Conservation (phyloP, 2,329 filamentous ascomycete species). For the Stenocarpella maydis region DNA sequence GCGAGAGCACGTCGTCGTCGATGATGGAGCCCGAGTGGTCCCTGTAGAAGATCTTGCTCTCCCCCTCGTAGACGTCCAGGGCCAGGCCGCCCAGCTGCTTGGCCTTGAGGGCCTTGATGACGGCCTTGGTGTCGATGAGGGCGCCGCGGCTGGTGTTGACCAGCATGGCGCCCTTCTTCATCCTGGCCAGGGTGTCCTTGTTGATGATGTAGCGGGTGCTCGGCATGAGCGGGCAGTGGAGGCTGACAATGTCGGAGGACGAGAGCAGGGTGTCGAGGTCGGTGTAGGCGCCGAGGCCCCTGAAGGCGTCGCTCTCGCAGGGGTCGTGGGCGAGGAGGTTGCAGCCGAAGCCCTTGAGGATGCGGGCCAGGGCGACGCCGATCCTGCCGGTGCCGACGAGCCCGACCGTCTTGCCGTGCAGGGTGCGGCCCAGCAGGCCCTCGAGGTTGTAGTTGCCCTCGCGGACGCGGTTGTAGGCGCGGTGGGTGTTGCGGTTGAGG, state of each 20-base stretch:
- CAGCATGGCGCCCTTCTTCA: constrained; percentile 68
- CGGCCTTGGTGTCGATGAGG: constrained; percentile 66
- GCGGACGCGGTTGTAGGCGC: constrained; percentile 72
- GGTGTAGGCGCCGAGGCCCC: constrained; percentile 58
- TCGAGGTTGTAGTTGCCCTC: constrained; percentile 74
- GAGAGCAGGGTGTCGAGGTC: constrained; percentile 63
- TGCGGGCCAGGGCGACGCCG: constrained; percentile 67
- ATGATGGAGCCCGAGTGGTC: constrained; percentile 71
- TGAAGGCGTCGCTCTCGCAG: constrained; percentile 58
- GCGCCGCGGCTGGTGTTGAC: constrained; percentile 75
- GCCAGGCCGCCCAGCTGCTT: constrained; percentile 68
- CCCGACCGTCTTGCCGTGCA: constrained; percentile 72
- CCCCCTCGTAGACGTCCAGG: constrained; percentile 74
- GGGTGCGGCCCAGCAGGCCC: constrained; percentile 67
- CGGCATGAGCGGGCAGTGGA: constrained; percentile 72
- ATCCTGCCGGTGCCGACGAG: constrained; percentile 72
- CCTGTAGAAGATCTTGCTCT: constrained; percentile 70
- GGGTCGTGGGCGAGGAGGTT: constrained; percentile 68
- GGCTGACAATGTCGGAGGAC: constrained; percentile 66
- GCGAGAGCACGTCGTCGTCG: constrained; percentile 71
- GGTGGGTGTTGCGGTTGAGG: constrained; percentile 72
- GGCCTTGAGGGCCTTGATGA: constrained; percentile 68
- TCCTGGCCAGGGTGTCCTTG: constrained; percentile 56
- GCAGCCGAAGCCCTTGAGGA: constrained; percentile 73
- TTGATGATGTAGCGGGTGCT: constrained; percentile 69